A percentile compares a stretch with the other conserved stretches of the same genome.
phyloP scores from a whole-genome alignment of 164 flowering plant genomes.

The Tinospora cordifolia region DNA sequence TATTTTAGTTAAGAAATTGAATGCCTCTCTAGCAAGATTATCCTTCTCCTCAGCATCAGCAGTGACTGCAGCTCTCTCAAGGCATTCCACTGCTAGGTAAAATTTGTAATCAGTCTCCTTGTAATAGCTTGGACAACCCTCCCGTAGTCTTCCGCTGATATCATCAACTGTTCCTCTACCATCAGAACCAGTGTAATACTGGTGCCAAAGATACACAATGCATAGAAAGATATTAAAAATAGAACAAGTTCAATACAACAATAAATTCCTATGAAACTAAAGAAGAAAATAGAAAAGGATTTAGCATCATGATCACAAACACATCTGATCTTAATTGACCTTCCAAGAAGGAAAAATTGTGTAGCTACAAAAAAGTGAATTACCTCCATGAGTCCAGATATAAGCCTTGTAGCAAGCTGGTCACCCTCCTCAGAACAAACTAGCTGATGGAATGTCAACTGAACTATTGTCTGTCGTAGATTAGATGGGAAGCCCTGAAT shows the following conservation, averaged over 20 bases:
- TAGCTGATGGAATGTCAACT: conserved; percentile 82
- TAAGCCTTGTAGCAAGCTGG: conserved; percentile 76
- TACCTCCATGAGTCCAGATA: conserved; percentile 94
- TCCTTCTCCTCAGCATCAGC: conserved; percentile 60
- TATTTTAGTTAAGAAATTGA: conserved; percentile 62
- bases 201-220: conserved; percentile 19
- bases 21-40: conserved; percentile 86
- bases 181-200: conserved; percentile 96
- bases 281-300: not conserved
- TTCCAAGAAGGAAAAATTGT: not conserved
- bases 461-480: conserved; percentile 42
- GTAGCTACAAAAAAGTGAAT: conserved; percentile 10
- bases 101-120: conserved; percentile 96
- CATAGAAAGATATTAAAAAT: not conserved
- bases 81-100: conserved; percentile 89
- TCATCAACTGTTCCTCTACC: conserved; percentile 98
- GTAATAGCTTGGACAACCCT: conserved; percentile 95
- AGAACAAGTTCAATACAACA: not conserved
- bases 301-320: not conserved
- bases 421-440: conserved; percentile 97
- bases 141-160: conserved; percentile 76
- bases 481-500: conserved; percentile 63
- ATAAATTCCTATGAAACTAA: not conserved
- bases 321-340: not conserved
- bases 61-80: conserved; percentile 83